phyloP scores from a whole-genome alignment of 2,329 filamentous ascomycete species.

The Ophiostoma sp. region DNA sequence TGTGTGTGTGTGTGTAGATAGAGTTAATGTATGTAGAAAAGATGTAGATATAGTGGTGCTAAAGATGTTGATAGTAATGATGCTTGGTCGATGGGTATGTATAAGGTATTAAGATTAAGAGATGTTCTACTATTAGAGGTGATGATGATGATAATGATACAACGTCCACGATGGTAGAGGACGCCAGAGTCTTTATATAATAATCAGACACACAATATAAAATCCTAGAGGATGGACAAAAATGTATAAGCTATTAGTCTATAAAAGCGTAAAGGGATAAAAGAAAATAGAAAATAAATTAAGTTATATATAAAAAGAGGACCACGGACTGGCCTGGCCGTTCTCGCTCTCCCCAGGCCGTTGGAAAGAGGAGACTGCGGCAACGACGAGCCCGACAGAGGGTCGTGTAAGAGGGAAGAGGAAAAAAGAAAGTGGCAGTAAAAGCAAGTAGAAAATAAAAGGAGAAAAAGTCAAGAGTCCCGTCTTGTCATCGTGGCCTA shows the following conservation, averaged over 20 bases:
- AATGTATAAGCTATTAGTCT: background rate
- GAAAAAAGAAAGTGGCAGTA: background rate
- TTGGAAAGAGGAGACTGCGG: background rate
- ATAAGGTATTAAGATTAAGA: conserved; percentile 12
- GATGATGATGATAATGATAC: conserved; percentile 1
- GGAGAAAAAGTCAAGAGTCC: background rate
- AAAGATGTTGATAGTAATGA: background rate
- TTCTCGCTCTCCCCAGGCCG: conserved; percentile 8
- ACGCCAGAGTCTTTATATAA: conserved; percentile 8
- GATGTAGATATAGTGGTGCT: background rate
- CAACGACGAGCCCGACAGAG: conserved; percentile 14
- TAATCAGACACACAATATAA: conserved; percentile 3
- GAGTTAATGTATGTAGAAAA: background rate
- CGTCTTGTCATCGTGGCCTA: background rate
- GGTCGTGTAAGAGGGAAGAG: background rate
- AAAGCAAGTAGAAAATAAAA: background rate
- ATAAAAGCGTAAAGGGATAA: background rate
- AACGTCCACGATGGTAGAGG: background rate
- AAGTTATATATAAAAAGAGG: background rate
- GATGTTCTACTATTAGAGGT: conserved; percentile 5
- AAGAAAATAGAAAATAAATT: background rate
- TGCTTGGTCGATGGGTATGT: background rate
- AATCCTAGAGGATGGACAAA: background rate
- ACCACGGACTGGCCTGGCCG: background rate
- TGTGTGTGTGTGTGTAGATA: background rate